Base-by-base conservation (phyloP, 2,329 filamentous ascomycete species). In the Ophiocordyceps sinensis region DNA sequence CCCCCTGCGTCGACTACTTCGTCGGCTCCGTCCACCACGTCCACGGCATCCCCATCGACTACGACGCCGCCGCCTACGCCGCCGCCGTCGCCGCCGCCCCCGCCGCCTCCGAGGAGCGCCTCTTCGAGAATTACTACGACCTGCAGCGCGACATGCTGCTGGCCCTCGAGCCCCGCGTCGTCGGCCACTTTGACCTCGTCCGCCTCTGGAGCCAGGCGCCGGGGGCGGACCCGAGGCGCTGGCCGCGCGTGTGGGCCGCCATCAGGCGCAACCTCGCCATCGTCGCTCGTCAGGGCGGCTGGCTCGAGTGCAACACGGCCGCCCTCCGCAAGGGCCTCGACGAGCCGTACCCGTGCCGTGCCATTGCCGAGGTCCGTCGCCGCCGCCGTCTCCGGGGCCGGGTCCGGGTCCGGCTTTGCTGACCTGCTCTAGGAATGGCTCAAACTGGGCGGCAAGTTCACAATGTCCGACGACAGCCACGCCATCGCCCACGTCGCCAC, bases 141-240 rank as follows among this genome's bases (percentile, higher is more conserved):
- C 68, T 79, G 49, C 91, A 96, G 65, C 71, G 73, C 45, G 76
- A 78, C 17, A 94, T 98, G 88, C 68, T 98, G 37, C 60, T 63
- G 41, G 68, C 73, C 8, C 61, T 94, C 47, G 66, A 67, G 49
- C 91, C 91, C 28, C 75, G 75, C 8, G 71, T 98, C 12, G 81
- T 98, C 4, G 91, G 88, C 0, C 91, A 98, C 63, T 94, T 98
- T 57, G 91, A 98, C 62, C 74, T 98, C 17, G 82, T 96, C 41
- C 71, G 89, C 12, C 64, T 98, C 47, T 70, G 91, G 57, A 87
- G 83, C 51, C 72, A 77, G 43, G 69, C 82, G 17, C 80, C 82
- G 0, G 73, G 73, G 38, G 60, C 72, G 32, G 76, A 79, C 47
- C 67, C 86, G 43, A 64, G 65, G 32, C 55, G 56, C 37, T 78